Base-by-base conservation (phyloP, 2,329 filamentous ascomycete species). In the Peltaster fructicola region DNA sequence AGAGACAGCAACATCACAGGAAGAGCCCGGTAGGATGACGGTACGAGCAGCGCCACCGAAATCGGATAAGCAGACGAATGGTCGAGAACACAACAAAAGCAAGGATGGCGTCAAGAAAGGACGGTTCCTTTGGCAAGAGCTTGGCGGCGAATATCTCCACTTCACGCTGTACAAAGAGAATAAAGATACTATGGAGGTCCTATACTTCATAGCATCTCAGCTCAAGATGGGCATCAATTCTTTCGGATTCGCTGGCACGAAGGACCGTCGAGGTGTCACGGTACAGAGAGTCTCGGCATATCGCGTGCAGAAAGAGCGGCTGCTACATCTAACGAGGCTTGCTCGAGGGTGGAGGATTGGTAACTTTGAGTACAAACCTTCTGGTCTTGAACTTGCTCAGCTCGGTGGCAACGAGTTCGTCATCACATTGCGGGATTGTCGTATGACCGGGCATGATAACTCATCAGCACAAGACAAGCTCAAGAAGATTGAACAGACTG, bases 101-200 rank as follows among this genome's bases (percentile, higher is more conserved):
- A 32, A 32, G 26, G 27, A 31, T 25, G 23, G 29, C 15, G 26
- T 25, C 7, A 38, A 44, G 22, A 47, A 49, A 24, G 52, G 56
- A 21, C 64, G 62, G 37, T 40, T 65, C 17, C 59, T 56, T 25
- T 77, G 71, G 71, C 56, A 68, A 26, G 70, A 76, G 35, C 55
- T 73, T 20, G 72, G 63, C n/a, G 80, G 77, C 10, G 74, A 82
- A 23, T 88, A 80, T 48, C 57, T 92, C 8, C 82, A 92, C 49
- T 91, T 92, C 48, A 85, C 79, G 1, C 61, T 93, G 25, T 90
- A 85, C 65, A 93, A 93, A 54, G 84, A 92, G 54, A 93, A 93
- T 54, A 84, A 85, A 45, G 84, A 93, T 46, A 93, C 84, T 1
- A 90, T 92, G 78, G 84, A 93, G 40, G 74, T 80, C 0, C 62